Evolutionary conservation across 345 rosid genomes (phyloP).

Genomic region (Camelina hispida): DNA sequence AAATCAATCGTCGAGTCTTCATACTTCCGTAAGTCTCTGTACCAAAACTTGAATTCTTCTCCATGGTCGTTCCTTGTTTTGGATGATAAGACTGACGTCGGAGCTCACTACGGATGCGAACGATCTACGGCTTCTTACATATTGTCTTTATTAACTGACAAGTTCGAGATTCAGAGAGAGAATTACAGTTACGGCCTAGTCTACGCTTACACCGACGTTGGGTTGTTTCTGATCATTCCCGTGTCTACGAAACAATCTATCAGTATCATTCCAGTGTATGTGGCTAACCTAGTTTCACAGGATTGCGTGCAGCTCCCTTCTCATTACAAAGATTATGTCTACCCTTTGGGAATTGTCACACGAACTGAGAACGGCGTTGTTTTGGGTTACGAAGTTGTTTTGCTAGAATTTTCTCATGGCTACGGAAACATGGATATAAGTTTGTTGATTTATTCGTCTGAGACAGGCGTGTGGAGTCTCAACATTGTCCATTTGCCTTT

Average conservation of each 20-base stretch:
- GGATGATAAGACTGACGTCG: background rate
- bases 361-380: background rate
- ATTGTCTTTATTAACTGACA: background rate
- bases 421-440: no score
- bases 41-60: background rate
- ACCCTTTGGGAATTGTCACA: background rate
- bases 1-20: background rate
- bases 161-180: background rate
- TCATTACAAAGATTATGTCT: background rate
- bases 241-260: background rate
- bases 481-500: background rate
- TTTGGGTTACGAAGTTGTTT: no score
- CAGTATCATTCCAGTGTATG: background rate
- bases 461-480: slow-evolving; percentile 10
- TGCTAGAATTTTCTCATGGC: no score
- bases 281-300: background rate
- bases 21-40: no score
- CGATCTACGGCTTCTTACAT: background rate
- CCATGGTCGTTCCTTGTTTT: slow-evolving; percentile 2
- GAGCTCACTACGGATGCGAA: background rate
- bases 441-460: no score
- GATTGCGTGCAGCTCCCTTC: background rate
- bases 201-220: no score
- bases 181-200: background rate
- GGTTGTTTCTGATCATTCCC: background rate